Conservation (phyloP, 192 early-diverging fungal species). For the Linnemannia elongata region DNA sequence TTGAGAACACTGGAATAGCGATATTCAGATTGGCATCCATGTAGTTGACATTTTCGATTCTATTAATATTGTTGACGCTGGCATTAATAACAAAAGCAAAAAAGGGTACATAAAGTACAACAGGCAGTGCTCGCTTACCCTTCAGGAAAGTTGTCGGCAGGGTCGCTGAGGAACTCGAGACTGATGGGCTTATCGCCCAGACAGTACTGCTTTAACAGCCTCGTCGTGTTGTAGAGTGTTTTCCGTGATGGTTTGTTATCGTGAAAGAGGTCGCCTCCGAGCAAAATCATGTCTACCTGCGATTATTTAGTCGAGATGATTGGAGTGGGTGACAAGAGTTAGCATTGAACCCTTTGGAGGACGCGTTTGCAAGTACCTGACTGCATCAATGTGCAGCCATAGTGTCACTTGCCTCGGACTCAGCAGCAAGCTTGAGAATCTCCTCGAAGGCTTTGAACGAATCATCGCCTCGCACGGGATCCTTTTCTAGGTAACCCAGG, state of each 20-base stretch:
- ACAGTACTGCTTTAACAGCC: conserved; percentile 76
- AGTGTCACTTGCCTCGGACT: conserved; percentile 58
- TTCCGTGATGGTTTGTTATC: conserved; percentile 92
- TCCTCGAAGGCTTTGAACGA: conserved; percentile 90
- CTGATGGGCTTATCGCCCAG: conserved; percentile 76
- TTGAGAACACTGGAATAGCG: conserved; percentile 90
- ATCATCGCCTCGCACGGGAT: conserved; percentile 88
- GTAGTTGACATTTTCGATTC: conserved; percentile 81
- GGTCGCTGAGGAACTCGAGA: conserved; percentile 85
- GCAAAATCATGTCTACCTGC: conserved; percentile 89
- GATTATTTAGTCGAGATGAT: neutral
- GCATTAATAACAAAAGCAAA: neutral
- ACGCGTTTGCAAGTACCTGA: neutral
- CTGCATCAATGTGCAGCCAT: neutral
- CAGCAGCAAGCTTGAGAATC: conserved; percentile 82
- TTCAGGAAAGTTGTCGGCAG: conserved; percentile 75
- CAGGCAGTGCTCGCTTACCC: conserved; percentile 37
- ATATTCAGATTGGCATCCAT: conserved; percentile 91
- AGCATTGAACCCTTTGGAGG: neutral
- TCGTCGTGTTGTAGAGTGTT: conserved; percentile 77
- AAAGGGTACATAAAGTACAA: too few species aligned
- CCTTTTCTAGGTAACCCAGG: conserved; percentile 91
- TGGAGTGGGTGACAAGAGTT: neutral
- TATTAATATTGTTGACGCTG: neutral
- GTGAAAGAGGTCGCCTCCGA: conserved; percentile 97